A percentile compares a stretch with the other conserved stretches of the same genome.
Conservation (phyloP, 2,329 filamentous ascomycete species). For the Fusarium bactridioides region DNA sequence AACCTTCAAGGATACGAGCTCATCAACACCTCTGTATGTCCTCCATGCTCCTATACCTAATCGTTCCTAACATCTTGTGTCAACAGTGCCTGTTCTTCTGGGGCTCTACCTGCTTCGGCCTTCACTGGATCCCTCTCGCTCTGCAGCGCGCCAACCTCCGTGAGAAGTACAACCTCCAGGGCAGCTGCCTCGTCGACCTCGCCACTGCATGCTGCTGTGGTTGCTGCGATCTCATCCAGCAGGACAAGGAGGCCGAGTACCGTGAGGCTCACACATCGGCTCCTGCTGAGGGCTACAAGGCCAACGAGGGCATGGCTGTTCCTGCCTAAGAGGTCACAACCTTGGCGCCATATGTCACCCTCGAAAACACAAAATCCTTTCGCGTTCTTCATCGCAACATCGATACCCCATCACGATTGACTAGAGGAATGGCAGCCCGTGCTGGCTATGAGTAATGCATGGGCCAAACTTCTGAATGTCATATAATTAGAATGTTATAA, state of each 20-base stretch:
- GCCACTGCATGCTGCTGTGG: slow-evolving; percentile 55
- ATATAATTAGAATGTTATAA: neutral
- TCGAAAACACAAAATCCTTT: neutral
- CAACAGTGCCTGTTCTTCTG: slow-evolving; percentile 54
- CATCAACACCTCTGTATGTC: slow-evolving; percentile 54
- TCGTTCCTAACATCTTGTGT: neutral
- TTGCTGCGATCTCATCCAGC: slow-evolving; percentile 55
- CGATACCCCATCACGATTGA: slow-evolving; percentile 30
- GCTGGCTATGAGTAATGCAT: neutral
- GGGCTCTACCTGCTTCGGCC: slow-evolving; percentile 50
- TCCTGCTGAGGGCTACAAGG: slow-evolving; percentile 31
- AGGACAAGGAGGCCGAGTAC: slow-evolving; percentile 56
- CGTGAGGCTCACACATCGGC: slow-evolving; percentile 42
- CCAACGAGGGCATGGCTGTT: slow-evolving; percentile 33
- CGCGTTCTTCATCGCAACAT: slow-evolving; percentile 10
- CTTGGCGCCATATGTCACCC: no score
- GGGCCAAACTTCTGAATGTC: neutral
- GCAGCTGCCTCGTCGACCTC: slow-evolving; percentile 53
- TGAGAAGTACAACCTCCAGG: slow-evolving; percentile 55
- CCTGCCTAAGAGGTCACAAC: slow-evolving; percentile 2
- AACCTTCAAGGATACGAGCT: slow-evolving; percentile 55
- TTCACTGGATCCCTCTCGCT: slow-evolving; percentile 53
- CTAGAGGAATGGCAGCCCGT: neutral
- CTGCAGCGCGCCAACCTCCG: slow-evolving; percentile 57
- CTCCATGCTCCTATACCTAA: fast-evolving